Evolutionary conservation across 169 alveolate genomes (phyloP), one percentile per base, ranked within the genome.

Genomic region (Neospora caninum): DNA sequence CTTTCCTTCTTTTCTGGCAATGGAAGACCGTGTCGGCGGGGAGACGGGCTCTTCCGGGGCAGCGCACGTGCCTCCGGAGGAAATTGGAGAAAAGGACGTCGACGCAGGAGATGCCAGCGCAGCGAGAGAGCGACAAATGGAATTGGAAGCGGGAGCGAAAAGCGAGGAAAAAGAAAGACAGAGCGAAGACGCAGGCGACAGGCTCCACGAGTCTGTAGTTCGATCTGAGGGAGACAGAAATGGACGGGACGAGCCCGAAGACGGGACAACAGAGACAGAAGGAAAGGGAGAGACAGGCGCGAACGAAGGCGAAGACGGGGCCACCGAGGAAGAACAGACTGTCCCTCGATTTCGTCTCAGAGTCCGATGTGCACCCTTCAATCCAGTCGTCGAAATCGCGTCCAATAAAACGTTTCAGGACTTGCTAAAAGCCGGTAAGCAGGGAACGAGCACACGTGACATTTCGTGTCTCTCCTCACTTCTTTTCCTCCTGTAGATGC

Each of bases 301-400:
- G 73, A 7, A 64, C 31, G 31, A 64, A 4, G 20, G 73, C 4
- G 34, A 27, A 4, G 20, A 64, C 1, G 7, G n/a, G n/a, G 31
- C n/a, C 31, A 7, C 25, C 4, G n/a, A 64, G 73, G 73, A 64
- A 27, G 73, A 64, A 64, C 31, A 16, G 73, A 64, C 4, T 1
- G 31, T 29, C n/a, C 16, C 25, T 22, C 16, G 0, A 29, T 64
- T 13, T 29, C 73, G 73, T 6, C 86, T 78, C n/a, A n/a, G 86
- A n/a, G 45, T 78, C 10, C 39, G 86, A 13, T 78, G 86, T 38
- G 49, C 86, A 2, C 86, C 86, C 42, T 78, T 78, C 86, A 78
- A 78, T 78, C 86, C 86, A 10, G 45, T 78, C 86, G 45, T 78
- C 27, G 86, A 78, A 78, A 38, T 78, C 29, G 45, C 39, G 27